phyloP scores from a whole-genome alignment of 1,284 basidiomycete species.

The Fomitopsis pinicola region DNA sequence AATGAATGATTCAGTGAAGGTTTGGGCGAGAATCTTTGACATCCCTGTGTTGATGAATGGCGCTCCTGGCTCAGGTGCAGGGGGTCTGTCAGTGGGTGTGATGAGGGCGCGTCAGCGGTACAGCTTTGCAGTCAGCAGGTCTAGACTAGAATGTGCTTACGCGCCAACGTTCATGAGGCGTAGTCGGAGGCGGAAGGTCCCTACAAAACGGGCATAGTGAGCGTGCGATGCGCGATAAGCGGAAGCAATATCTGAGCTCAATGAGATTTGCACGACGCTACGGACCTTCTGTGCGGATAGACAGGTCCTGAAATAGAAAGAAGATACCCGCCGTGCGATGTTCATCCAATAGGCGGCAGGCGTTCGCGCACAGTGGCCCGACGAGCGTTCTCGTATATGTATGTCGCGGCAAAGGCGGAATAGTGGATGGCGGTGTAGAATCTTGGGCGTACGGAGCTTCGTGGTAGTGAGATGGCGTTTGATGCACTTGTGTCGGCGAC shows the following conservation, averaged over 20 bases:
- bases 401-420: conserved; percentile 49
- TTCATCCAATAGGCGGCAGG: conserved; percentile 78
- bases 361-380: conserved; percentile 81
- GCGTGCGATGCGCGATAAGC: conserved; percentile 18
- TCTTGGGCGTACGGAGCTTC: conserved; percentile 27
- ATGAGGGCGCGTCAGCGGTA: conserved; percentile 11
- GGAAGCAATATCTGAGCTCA: conserved; percentile 11
- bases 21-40: conserved; percentile 77
- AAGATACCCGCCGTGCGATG: conserved; percentile 81
- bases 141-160: conserved; percentile 45
- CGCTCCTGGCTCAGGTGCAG: conserved; percentile 70
- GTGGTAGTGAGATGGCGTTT: conserved; percentile 24
- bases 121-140: conserved; percentile 14
- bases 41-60: conserved; percentile 55
- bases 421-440: conserved; percentile 30
- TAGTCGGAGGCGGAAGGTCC: conserved; percentile 73
- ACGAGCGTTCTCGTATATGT: conserved; percentile 85
- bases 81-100: conserved; percentile 41
- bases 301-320: conserved; percentile 86
- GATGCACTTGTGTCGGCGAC: conserved; percentile 19
- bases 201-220: conserved; percentile 29
- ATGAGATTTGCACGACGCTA: conserved; percentile 16
- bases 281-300: conserved; percentile 78
- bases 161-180: conserved; percentile 83
- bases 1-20: conserved; percentile 84